Conservation (phyloP, 2,329 filamentous ascomycete genomes). For the Aspergillus candidus region DNA sequence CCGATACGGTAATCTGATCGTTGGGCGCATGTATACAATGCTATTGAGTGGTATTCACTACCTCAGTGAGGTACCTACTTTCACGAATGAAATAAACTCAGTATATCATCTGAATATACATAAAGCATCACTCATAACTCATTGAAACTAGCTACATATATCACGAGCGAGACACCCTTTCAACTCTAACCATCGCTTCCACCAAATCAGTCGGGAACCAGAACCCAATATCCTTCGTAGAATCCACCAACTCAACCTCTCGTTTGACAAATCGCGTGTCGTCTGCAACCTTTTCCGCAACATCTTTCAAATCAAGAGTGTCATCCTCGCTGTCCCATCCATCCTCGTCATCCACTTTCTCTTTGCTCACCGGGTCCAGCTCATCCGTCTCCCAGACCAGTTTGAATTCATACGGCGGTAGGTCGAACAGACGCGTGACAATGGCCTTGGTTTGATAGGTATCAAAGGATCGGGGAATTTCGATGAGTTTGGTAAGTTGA, state of each 20-base stretch:
- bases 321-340: conserved; percentile 42
- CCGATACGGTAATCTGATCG: conserved; percentile 1
- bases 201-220: conserved; percentile 62
- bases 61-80: background rate
- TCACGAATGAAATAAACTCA: background rate
- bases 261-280: conserved; percentile 60
- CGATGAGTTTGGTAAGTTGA: conserved; percentile 34
- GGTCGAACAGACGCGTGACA: conserved; percentile 62
- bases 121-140: background rate
- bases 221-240: conserved; percentile 74
- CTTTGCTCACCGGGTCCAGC: conserved; percentile 69
- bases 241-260: conserved; percentile 72
- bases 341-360: conserved; percentile 52
- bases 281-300: conserved; percentile 25
- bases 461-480: conserved; percentile 69
- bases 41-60: background rate
- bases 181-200: conserved; percentile 66
- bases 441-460: conserved; percentile 77
- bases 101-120: background rate
- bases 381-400: conserved; percentile 88
- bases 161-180: conserved; percentile 31
- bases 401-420: conserved; percentile 58
- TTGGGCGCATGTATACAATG: background rate
- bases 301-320: conserved; percentile 3
- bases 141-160: background rate